Evolutionary conservation across 2,329 filamentous ascomycete genomes (phyloP).

Genomic region (Hymenoscyphus infarciens): DNA sequence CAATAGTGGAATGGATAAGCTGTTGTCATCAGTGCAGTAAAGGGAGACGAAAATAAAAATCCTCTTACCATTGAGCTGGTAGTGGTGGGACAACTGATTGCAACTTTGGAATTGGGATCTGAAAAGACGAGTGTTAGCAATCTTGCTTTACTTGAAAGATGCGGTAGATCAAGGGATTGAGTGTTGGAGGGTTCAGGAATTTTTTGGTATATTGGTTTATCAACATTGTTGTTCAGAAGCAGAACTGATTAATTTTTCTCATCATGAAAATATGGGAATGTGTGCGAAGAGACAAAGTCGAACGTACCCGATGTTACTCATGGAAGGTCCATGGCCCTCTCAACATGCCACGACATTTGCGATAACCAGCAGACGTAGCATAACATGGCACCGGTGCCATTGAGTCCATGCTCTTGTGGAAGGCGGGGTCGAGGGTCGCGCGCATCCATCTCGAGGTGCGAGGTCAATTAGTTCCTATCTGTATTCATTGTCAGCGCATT

Average conservation of each 20-base stretch:
- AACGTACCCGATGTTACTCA: not conserved
- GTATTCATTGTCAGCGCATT: slow-evolving; percentile 7
- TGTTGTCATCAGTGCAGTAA: slow-evolving; percentile 52
- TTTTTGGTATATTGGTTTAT: slow-evolving; percentile 61
- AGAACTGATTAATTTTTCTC: slow-evolving; percentile 68
- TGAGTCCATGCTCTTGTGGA: not conserved
- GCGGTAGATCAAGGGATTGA: slow-evolving; percentile 1
- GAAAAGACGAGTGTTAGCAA: slow-evolving; percentile 11
- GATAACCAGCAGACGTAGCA: not conserved
- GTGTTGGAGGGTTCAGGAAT: slow-evolving; percentile 47
- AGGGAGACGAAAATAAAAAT: slow-evolving; percentile 10
- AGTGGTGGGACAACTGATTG: not conserved
- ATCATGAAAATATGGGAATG: slow-evolving; percentile 49
- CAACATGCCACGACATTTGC: not conserved
- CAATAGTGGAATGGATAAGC: slow-evolving; percentile 76
- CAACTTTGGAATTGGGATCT: not conserved
- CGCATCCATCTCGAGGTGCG: not conserved
- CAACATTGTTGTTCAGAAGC: slow-evolving; percentile 68
- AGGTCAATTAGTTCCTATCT: slow-evolving; percentile 2
- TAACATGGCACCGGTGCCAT: not conserved
- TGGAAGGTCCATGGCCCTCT: not conserved
- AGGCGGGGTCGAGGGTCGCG: not conserved
- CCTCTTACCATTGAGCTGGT: slow-evolving; percentile 17
- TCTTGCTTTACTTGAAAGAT: slow-evolving; percentile 19
- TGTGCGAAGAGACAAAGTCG: not conserved